Base-by-base conservation (phyloP, 768 basidiomycete genomes). In the Leccinum longicurvipes region DNA sequence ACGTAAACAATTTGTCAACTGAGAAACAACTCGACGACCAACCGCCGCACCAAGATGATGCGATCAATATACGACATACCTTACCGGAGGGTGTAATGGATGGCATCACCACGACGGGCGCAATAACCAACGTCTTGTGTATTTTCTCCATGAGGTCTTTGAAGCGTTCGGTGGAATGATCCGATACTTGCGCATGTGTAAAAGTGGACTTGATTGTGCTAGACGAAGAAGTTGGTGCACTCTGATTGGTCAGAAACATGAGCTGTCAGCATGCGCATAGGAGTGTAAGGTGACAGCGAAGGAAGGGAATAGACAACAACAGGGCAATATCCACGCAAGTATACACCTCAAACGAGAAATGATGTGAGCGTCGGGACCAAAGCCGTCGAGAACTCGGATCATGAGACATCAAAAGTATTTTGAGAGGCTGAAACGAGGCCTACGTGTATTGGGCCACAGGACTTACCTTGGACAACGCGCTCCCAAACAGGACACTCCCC, bases 131-230 rank as follows among this genome's bases (percentile, higher is more conserved):
- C 19, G 81, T 79, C 51, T 79, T 78, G 63, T 91, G 87, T 50
- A 92, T 90, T 57, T 77, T 82, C n/a, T 78, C 70, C 24, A 87
- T 76, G 15, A 89, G 72, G 19, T 81, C 80, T 29, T 74, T 70
- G 64, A 88, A 86, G 31, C 69, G 73, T 55, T 64, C 56, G 32
- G 51, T 19, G 17, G 66, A 59, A 47, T 53, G 28, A 46, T 51
- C 47, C 51, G 59, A 54, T 41, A 29, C 31, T 23, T 41, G 44
- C 29, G 46, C 50, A 19, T 25, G 31, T 27, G 54, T 53, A 25
- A 50, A 32, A n/a, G 64, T 62, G 29, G 64, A 51, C 27, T 34
- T 62, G 50, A 45, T 45, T 4, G 50, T 50, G 32, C 42, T 24
- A 23, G 56, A 51, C 52, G 46, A 46, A 31, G 55, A 47, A 29